Base-by-base conservation (phyloP, 23 red algal species). In the Gracilaria caudata region DNA sequence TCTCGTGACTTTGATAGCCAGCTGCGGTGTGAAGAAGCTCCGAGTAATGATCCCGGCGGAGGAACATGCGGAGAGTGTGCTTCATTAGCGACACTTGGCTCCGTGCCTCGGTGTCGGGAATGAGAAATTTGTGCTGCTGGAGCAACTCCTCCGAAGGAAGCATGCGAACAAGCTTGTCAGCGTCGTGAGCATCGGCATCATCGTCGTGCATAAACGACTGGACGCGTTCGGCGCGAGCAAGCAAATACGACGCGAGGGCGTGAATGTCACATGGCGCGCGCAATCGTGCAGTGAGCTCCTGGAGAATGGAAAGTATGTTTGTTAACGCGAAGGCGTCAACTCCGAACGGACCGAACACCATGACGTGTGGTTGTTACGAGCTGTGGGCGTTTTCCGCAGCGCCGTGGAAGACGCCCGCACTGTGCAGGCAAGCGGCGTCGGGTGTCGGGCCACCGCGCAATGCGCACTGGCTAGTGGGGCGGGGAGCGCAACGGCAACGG, bases 341-440 rank as follows among this genome's bases (percentile, higher is more conserved):
- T 23, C 70, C 70, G 19, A 75, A 75, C 9, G 70, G 70, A 7
- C 70, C 70, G 70, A 75, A 75, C 37, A 75, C 61, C 61, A 66
- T 66, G 25, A 60, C 23, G 23, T 60, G 57, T 28, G 25, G 57
- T 2, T 29, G 57, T 29, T 24, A 60, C 57, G 57, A 60, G 57
- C 57, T 29, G 57, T 7, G 10, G 57, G 57, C 25, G 57, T 60
- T 28, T 60, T 60, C 25, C 23, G 21, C 23, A 28, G 57, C 57
- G 57, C 23, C 23, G 57, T 60, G 57, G 23, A 60, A 29, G 57
- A 60, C 25, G 57, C 25, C 7, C 23, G 57, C 57, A 60, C 21
- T 53, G 49, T 16, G 13, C 5, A 17, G 14, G 49, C 49, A 53
- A 7, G 49, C 14, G 49, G 49, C 13, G 49, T 53, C 49, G 49